Conservation (phyloP, 495 filamentous ascomycete genomes). For the Annulohypoxylon stygium region DNA sequence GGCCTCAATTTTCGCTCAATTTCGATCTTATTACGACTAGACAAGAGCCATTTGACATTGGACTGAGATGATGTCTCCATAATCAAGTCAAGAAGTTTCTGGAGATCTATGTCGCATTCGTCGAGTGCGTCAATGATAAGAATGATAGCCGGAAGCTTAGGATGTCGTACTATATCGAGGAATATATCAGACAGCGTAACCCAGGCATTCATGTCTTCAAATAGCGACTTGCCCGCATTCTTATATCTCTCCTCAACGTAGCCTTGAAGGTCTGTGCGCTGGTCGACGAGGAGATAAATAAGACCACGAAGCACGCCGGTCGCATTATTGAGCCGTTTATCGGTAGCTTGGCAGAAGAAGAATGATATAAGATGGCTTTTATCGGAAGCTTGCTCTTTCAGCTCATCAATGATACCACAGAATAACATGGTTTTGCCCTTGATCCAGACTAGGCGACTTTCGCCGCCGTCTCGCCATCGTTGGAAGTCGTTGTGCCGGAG, state of each 20-base stretch:
- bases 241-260: not conserved
- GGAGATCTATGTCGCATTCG: not conserved
- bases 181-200: not conserved
- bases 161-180: not conserved
- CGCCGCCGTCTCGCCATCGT: not conserved
- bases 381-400: not conserved
- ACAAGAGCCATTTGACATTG: slow-evolving; percentile 3
- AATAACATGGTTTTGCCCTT: slow-evolving; percentile 1
- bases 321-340: not conserved
- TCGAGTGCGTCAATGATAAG: not conserved
- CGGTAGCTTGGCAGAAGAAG: slow-evolving; percentile 7
- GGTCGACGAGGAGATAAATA: not conserved
- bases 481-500: not conserved
- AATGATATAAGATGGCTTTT: not conserved
- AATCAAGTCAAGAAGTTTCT: not conserved
- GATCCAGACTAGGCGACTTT: not conserved
- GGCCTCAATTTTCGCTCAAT: not conserved
- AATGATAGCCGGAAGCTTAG: not conserved
- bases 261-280: not conserved
- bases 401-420: not conserved
- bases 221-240: not conserved
- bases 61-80: no score
- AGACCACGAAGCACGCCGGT: not conserved
- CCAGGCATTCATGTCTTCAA: not conserved
- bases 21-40: not conserved